Evolutionary conservation across 441 rosid species (phyloP), one percentile per base, ranked within the genome.

Genomic region (Arabidopsis hybrid): DNA sequence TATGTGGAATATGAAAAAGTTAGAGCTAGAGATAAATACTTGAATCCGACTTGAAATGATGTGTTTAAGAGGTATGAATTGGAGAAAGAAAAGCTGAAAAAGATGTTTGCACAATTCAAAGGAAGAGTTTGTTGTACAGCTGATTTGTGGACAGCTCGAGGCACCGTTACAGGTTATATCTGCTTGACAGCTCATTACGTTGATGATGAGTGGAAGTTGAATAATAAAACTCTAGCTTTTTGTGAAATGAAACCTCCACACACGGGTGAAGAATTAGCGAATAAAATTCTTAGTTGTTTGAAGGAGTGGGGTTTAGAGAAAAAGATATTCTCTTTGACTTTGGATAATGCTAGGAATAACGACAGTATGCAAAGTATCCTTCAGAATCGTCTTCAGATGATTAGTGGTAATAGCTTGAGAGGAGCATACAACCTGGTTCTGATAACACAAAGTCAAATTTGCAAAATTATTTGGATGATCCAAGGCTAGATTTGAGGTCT

Each of bases 1-100:
- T 66, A 17, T 66, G 71, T 66, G 0, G 71, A 66, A 18, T 66
- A 49, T 38, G 49, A 35, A 4, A 47, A 47, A 8, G 16, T 65
- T 4, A 47, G 70, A 12, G 46, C 16, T 0, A 34, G 42, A 4
- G 56, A 35, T 4, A 47, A 32, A 1, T 65, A 32, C 3, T 3
- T 50, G 18, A 51, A 50, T 49, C 35, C 60, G 0, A 17, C 8
- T 3, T 4, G 34, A 11, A 4, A 0, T 50, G 47, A 50, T 50
- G 36, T 65, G 1, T 17, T 6, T 11, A 34, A 0, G 10, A 49
- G 10, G 3, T 49, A 10, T 38, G 59, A 47, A 2, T 0, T 12
- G 2, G 17, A 65, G 3, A 55, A 39, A 10, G 52, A 39, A 39
- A 52, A 68, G 0, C 36, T 68, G 2, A 42, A 18, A 11, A 5